Percentiles rank a stretch among this genome's conserved stretches.
Evolutionary conservation across 768 basidiomycete genomes (phyloP).

Genomic region (Lentinula lateritia): DNA sequence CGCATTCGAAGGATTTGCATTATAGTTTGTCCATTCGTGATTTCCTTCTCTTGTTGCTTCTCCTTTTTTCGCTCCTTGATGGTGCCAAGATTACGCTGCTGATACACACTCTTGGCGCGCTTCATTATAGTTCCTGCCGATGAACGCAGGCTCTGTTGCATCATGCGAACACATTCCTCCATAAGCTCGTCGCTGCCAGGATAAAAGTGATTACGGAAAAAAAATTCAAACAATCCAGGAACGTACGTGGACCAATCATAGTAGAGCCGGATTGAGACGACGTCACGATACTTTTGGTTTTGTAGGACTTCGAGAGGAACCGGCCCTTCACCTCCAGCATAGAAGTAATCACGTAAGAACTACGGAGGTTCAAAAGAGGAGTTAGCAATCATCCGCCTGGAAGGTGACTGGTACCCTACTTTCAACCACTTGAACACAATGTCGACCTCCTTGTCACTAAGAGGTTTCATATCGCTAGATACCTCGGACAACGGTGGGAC

Average conservation of each 20-base stretch:
- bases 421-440: conserved; percentile 99
- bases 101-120: conserved; percentile 88
- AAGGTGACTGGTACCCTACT: conserved; percentile 33
- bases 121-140: conserved; percentile 70
- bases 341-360: conserved; percentile 95
- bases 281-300: conserved; percentile 92
- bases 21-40: conserved; percentile 83
- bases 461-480: conserved; percentile 83
- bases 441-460: conserved; percentile 95
- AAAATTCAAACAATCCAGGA: background rate
- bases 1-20: conserved; percentile 94
- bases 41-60: conserved; percentile 77
- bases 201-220: background rate
- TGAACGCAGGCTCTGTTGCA: conserved; percentile 79
- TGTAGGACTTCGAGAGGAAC: conserved; percentile 82
- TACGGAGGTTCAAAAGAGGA: conserved; percentile 21
- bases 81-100: conserved; percentile 92
- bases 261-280: conserved; percentile 85
- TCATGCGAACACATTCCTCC: conserved; percentile 94
- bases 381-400: conserved; percentile 4
- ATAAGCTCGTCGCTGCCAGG: conserved; percentile 65
- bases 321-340: conserved; percentile 89
- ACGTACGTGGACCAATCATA: conserved; percentile 93
- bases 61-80: conserved; percentile 92
- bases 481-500: conserved; percentile 86